Evolutionary conservation across 2,329 filamentous ascomycete genomes (phyloP).

Genomic region (Penicillium sp.): DNA sequence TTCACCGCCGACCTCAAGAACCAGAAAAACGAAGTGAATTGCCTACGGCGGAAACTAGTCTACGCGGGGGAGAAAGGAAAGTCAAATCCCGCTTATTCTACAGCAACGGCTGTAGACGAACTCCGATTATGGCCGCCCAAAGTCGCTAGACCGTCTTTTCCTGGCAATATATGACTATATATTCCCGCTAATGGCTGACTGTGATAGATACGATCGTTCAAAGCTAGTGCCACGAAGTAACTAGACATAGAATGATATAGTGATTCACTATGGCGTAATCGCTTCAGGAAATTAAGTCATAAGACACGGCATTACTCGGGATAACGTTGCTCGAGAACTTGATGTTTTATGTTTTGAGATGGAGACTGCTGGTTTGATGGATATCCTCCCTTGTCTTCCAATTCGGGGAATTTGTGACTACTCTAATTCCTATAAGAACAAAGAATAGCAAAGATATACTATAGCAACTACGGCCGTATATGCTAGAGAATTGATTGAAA

Average conservation of each 20-base stretch:
- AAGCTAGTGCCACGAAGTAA: constrained; percentile 7
- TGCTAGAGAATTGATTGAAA: constrained; percentile 22
- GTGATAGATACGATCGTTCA: neutral
- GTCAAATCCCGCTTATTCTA: neutral
- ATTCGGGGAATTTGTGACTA: constrained; percentile 26
- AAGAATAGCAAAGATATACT: constrained; percentile 8
- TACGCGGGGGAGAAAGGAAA: too few relatives aligned
- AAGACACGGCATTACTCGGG: constrained; percentile 21
- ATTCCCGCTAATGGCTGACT: neutral
- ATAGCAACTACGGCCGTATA: constrained; percentile 26
- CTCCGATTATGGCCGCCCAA: neutral
- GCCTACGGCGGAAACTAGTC: too few relatives aligned
- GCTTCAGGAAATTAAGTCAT: constrained; percentile 33
- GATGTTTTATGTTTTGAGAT: constrained; percentile 30
- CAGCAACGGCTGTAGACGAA: neutral
- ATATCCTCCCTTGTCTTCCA: constrained; percentile 18
- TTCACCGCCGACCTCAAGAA: too few relatives aligned
- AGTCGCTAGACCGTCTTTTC: constrained; percentile 8
- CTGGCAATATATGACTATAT: constrained; percentile 4
- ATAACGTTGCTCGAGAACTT: constrained; percentile 11
- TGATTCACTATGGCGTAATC: constrained; percentile 29
- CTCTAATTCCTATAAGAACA: constrained; percentile 20
- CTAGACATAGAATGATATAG: constrained; percentile 7
- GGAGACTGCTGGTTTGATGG: constrained; percentile 21
- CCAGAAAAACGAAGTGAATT: too few relatives aligned